Conservation (phyloP, 1,139 yeast genomes). For the Zygosaccharomyces sapae region DNA sequence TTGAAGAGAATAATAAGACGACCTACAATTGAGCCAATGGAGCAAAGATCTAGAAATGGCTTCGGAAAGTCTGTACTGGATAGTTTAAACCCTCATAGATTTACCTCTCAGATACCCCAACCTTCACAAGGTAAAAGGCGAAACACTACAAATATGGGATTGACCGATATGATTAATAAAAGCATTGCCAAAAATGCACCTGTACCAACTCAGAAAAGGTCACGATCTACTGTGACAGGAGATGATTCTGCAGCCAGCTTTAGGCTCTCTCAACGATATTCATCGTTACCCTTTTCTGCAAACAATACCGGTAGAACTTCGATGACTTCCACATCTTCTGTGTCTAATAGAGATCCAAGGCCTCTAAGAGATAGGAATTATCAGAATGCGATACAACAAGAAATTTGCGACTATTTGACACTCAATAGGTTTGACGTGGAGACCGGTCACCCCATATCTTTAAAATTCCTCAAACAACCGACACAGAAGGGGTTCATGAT, state of each 20-base stretch:
- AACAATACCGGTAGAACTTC: slow-evolving; percentile 7
- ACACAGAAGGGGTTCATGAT: slow-evolving; percentile 82
- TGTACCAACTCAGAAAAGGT: slow-evolving; percentile 9
- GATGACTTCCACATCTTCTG: slow-evolving; percentile 1
- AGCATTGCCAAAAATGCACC: slow-evolving; percentile 22
- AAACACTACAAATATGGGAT: slow-evolving; percentile 22
- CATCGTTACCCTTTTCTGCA: slow-evolving; percentile 14
- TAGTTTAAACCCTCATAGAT: slow-evolving; percentile 21
- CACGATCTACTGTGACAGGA: slow-evolving; percentile 20
- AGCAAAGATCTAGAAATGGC: slow-evolving; percentile 4
- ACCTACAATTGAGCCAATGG: neutral
- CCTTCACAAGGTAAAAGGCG: slow-evolving; percentile 21
- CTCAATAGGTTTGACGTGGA: slow-evolving; percentile 66
- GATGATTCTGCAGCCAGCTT: slow-evolving; percentile 10
- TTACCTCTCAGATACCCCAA: slow-evolving; percentile 27
- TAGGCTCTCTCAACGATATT: slow-evolving; percentile 15
- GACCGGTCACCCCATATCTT: slow-evolving; percentile 64
- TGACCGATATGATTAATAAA: slow-evolving; percentile 28
- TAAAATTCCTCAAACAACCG: slow-evolving; percentile 66
- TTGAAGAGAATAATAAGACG: neutral
- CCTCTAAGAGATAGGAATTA: slow-evolving; percentile 72
- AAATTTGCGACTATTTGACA: slow-evolving; percentile 60
- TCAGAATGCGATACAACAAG: slow-evolving; percentile 61
- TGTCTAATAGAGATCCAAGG: slow-evolving; percentile 53
- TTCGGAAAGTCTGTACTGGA: slow-evolving; percentile 10